These are phyloP conservation scores for Tulasnella calospora DNA, from an alignment of 768 basidiomycete genomes.

Conservation along the genomic window DNA sequence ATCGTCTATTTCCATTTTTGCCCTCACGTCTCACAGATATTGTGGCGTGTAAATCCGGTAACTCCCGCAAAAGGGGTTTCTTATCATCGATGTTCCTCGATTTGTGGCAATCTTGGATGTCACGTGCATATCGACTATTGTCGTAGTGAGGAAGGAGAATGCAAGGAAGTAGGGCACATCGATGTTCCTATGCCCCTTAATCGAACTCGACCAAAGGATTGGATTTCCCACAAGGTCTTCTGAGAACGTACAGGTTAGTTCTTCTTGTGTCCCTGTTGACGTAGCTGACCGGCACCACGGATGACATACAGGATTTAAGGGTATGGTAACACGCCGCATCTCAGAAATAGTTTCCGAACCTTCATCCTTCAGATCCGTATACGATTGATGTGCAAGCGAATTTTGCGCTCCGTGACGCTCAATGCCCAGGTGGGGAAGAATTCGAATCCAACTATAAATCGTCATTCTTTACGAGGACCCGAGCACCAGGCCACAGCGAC, in stretches of 20 bases:
- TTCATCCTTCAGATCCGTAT: conserved; percentile 48
- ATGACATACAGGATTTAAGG: conserved; percentile 11
- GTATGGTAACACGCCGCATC: background rate
- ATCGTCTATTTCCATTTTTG: background rate
- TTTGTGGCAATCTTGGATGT: conserved; percentile 21
- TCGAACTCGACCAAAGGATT: conserved; percentile 49
- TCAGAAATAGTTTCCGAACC: no score
- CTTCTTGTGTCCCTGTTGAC: background rate
- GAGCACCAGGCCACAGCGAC: conserved; percentile 46
- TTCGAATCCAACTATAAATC: background rate
- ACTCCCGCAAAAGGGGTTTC: no score
- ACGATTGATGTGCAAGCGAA: conserved; percentile 50
- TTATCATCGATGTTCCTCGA: conserved; percentile 17
- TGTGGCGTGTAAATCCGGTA: no score
- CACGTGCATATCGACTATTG: conserved; percentile 26
- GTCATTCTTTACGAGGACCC: conserved; percentile 38
- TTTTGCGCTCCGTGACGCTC: conserved; percentile 51
- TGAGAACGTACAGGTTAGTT: conserved; percentile 54
- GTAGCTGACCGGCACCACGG: background rate
- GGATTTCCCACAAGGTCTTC: conserved; percentile 49
- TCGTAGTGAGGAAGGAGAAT: background rate
- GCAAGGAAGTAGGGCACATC: conserved; percentile 45
- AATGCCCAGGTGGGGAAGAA: conserved; percentile 17
- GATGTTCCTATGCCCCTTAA: conserved; percentile 43
- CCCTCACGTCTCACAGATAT: no score